phyloP scores from a whole-genome alignment of 495 filamentous ascomycete species.

The Lasiosphaeria ovina region DNA sequence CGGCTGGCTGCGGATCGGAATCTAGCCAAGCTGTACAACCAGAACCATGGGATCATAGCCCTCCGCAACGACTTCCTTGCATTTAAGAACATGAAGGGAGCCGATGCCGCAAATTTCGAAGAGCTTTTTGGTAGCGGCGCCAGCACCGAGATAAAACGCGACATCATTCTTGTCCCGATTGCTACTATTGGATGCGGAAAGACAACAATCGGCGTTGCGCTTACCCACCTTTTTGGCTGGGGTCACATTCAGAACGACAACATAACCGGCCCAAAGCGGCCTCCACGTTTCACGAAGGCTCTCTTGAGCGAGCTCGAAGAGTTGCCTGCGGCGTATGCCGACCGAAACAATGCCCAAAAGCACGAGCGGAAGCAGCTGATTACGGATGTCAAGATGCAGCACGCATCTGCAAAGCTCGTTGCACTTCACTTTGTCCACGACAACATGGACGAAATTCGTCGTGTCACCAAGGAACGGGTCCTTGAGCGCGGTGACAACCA shows the following conservation, averaged over 20 bases:
- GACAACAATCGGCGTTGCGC: constrained; percentile 83
- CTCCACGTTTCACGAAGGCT: constrained; percentile 67
- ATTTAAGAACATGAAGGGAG: constrained; percentile 76
- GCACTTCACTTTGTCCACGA: constrained; percentile 91
- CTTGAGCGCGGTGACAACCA: constrained; percentile 90
- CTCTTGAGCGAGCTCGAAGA: constrained; percentile 58
- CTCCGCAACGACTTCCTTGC: constrained; percentile 83
- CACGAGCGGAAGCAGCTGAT: constrained; percentile 87
- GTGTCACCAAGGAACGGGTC: constrained; percentile 76
- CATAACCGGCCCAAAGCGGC: constrained; percentile 73
- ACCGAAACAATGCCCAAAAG: constrained; percentile 88
- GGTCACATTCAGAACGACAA: constrained; percentile 97
- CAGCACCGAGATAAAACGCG: constrained; percentile 48
- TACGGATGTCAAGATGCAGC: constrained; percentile 62
- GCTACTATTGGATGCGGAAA: constrained; percentile 96
- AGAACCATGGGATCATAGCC: constrained; percentile 95
- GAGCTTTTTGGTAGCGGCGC: constrained; percentile 24
- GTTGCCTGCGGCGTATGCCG: constrained; percentile 76
- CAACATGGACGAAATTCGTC: constrained; percentile 62
- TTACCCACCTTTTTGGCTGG: constrained; percentile 84
- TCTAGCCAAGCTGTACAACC: constrained; percentile 64
- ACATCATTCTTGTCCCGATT: constrained; percentile 79
- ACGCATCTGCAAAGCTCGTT: constrained; percentile 68
- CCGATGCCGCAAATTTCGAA: constrained; percentile 58
- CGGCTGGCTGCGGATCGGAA: constrained; percentile 64